Base-by-base conservation (phyloP, 2,329 filamentous ascomycete genomes). In the Penicillium olsonii region DNA sequence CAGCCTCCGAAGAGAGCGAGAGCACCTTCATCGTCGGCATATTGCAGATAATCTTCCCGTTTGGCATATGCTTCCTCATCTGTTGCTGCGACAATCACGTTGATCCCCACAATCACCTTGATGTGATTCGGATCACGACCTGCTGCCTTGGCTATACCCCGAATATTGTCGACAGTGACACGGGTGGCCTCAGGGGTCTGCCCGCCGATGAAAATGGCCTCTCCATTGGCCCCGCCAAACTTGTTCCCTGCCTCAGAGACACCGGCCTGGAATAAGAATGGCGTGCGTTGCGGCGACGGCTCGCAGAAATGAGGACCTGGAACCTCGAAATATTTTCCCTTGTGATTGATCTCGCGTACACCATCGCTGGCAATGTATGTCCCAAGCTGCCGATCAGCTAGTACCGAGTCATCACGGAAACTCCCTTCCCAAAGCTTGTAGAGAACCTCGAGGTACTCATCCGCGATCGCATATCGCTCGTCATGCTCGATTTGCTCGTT, bases 361-460 rank as follows among this genome's bases (percentile, higher is more conserved):
- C 33, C 42, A 11, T 37, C 40, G 2, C 42, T 46, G n/a, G 49
- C 42, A 37, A 48, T 48, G 47, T 57, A 57, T 19, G 24, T 31
- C 15, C 45, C 45, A 2, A 29, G 24, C 18, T 43, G 17, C 27
- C 17, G 51, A 49, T 54, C 17, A 45, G 49, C 20, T 41, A 52
- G 27, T 52, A 71, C 62, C 0, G 70, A 67, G 5, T 64, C 64
- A 27, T 71, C 68, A 14, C 69, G 63, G 75, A 77, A 81, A 8
- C 71, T 76, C 0, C 74, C 73, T 64, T 80, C 76, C 75, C 75
- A 80, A 0, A 80, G 68, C 59, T 76, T 77, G 41, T 72, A 72
- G 2, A 65, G 50, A 2, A 72, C 62, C 11, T 69, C 61, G 40
- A 75, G 54, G 46, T 75, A 76, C 53, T 78, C 75, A 37, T 78